Percentiles rank a stretch among this genome's conserved stretches.
Conservation (phyloP, 257 asterid species). For the Jaltomata sinuosa region DNA sequence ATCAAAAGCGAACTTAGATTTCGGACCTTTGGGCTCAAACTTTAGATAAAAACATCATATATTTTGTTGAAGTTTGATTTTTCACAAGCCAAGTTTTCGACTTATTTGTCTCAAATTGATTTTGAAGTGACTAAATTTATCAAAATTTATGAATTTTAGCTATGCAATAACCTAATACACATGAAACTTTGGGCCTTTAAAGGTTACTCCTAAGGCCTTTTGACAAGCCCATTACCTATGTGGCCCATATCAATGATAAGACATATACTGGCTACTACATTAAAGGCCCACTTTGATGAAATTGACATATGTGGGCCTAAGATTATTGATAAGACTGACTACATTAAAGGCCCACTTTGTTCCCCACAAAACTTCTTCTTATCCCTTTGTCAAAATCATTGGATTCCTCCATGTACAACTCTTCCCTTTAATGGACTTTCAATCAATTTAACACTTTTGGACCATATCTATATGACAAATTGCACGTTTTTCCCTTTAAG, state of each 20-base stretch:
- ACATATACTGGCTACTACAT: background rate
- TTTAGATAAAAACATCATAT: too few species aligned
- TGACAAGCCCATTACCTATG: conserved; percentile 3
- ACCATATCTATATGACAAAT: background rate
- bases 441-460: background rate
- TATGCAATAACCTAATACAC: background rate
- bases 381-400: background rate
- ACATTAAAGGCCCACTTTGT: background rate
- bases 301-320: background rate
- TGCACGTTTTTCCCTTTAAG: background rate
- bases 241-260: background rate
- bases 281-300: background rate
- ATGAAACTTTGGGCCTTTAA: conserved; percentile 17
- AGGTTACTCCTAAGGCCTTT: conserved; percentile 11
- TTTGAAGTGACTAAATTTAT: too few species aligned
- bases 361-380: background rate
- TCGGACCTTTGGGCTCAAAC: too few species aligned
- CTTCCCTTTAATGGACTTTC: background rate
- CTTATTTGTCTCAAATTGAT: too few species aligned
- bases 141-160: too few species aligned
- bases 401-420: background rate
- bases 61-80: too few species aligned
- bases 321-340: background rate
- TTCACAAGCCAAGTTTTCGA: too few species aligned
- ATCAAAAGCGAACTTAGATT: too few species aligned